Conservation (phyloP, 495 filamentous ascomycete genomes). For the Annulohypoxylon bovei region DNA sequence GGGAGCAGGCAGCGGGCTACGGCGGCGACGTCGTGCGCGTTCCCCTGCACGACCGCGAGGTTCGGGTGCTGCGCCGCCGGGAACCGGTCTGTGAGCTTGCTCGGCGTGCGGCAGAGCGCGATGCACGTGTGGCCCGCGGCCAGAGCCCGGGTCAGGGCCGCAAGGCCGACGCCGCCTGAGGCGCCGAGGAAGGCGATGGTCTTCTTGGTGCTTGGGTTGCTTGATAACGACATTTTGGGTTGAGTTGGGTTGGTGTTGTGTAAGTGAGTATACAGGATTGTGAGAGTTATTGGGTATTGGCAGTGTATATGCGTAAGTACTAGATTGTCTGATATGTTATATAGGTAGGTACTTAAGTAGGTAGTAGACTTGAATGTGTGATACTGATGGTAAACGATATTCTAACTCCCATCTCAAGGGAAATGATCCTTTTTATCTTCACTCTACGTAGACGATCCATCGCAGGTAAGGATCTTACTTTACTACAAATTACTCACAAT, state of each 20-base stretch:
- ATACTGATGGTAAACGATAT: background rate
- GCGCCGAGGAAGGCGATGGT: conserved; percentile 67
- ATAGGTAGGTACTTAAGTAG: background rate
- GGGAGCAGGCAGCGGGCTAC: conserved; percentile 50
- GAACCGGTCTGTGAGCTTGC: conserved; percentile 65
- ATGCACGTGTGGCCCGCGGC: conserved; percentile 60
- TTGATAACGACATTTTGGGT: conserved; percentile 8
- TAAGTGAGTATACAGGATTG: background rate
- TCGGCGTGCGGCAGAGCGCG: conserved; percentile 69
- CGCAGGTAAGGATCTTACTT: background rate
- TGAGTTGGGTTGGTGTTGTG: background rate
- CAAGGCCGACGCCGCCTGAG: conserved; percentile 60
- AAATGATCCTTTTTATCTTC: background rate
- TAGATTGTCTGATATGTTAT: background rate
- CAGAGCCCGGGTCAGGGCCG: conserved; percentile 61
- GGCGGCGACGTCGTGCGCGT: conserved; percentile 57
- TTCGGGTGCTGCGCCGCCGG: conserved; percentile 46
- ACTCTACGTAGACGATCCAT: background rate
- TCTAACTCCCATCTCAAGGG: background rate
- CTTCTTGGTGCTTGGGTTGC: conserved; percentile 28
- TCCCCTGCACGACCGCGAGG: conserved; percentile 62
- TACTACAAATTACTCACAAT: background rate
- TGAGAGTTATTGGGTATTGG: background rate
- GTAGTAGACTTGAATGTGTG: background rate
- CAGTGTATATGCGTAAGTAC: background rate